Conservation (phyloP, 1,139 yeast species). For the Kazachstania sp. region DNA sequence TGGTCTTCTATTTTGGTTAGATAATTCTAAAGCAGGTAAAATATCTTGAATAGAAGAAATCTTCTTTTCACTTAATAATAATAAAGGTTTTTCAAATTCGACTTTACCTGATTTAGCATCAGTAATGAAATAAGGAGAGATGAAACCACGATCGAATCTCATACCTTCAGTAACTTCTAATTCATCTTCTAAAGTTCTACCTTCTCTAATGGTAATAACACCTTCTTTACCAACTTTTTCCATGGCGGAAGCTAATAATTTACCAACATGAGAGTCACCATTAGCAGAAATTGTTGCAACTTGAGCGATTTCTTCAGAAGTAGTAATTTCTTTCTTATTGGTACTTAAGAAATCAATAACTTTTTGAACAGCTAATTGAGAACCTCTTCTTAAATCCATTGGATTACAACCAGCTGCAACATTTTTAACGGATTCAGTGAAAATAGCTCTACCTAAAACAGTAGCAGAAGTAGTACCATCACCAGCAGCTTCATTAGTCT, state of each 20-base stretch:
- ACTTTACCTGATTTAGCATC: constrained; percentile 95
- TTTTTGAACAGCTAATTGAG: constrained; percentile 97
- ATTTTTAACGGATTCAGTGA: constrained; percentile 94
- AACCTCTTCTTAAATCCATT: constrained; percentile 97
- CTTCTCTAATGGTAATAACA: constrained; percentile 96
- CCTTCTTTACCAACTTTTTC: constrained; percentile 99
- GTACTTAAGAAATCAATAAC: constrained; percentile 82
- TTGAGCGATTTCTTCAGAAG: constrained; percentile 95
- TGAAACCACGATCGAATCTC: constrained; percentile 98
- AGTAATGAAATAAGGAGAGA: constrained; percentile 96
- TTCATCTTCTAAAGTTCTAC: constrained; percentile 94
- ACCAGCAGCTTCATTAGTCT: constrained; percentile 98
- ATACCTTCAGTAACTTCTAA: constrained; percentile 98
- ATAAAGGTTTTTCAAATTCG: constrained; percentile 91
- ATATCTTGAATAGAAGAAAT: constrained; percentile 87
- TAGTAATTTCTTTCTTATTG: constrained; percentile 94
- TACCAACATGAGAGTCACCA: constrained; percentile 93
- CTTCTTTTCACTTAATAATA: constrained; percentile 90
- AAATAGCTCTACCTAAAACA: constrained; percentile 91
- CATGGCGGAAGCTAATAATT: constrained; percentile 92
- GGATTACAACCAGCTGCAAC: constrained; percentile 99
- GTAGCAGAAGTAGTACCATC: constrained; percentile 99
- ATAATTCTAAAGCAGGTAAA: constrained; percentile 87
- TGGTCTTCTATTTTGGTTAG: constrained; percentile 94
- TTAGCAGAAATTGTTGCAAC: constrained; percentile 98